phyloP scores from a whole-genome alignment of 1,139 yeast genomes.

The Candida labiduridarum region DNA sequence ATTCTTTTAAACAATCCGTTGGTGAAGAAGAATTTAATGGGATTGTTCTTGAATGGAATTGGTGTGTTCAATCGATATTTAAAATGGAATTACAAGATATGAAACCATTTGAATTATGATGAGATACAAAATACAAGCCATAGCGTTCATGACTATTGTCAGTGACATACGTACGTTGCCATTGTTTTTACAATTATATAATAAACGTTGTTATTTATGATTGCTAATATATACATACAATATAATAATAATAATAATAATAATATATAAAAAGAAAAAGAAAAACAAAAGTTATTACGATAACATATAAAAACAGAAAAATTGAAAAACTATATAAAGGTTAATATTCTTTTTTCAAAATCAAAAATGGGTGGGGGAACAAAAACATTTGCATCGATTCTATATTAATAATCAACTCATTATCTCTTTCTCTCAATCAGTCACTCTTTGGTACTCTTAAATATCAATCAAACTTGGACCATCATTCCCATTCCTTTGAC shows the following conservation, averaged over 20 bases:
- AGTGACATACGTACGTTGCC: no score
- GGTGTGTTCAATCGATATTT: constrained; percentile 66
- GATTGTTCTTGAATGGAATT: constrained; percentile 63
- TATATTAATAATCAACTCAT: background rate
- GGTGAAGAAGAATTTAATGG: constrained; percentile 15
- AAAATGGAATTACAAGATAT: constrained; percentile 38
- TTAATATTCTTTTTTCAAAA: no score
- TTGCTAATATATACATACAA: constrained; percentile 2
- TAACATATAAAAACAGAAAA: no score
- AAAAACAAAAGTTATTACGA: background rate
- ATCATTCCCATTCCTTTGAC: constrained; percentile 31
- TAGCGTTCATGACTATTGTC: no score
- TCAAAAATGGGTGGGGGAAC: background rate
- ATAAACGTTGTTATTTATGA: background rate
- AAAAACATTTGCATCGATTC: background rate
- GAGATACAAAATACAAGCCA: background rate
- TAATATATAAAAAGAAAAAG: background rate
- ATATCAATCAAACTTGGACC: constrained; percentile 55
- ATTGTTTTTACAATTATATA: background rate
- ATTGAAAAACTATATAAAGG: no score
- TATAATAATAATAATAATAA: background rate
- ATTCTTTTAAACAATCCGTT: constrained; percentile 32
- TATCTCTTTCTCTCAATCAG: background rate
- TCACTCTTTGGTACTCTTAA: constrained; percentile 16
- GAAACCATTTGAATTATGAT: constrained; percentile 24